phyloP scores from a whole-genome alignment of 495 filamentous ascomycete species.

The Parachaetomium inaequale region DNA sequence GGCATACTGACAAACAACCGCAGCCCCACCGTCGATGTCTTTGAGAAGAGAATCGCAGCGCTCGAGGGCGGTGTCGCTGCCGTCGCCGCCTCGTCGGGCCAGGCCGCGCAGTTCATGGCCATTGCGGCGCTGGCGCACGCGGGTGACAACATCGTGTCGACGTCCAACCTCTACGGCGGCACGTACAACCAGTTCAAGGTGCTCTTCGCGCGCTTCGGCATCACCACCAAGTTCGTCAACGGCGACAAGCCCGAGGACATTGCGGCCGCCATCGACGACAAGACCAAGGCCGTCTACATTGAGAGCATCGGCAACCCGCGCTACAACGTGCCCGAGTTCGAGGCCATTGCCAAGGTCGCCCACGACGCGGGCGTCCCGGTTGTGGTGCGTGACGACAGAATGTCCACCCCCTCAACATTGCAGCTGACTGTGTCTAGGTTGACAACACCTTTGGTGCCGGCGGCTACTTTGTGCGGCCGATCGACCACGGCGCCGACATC shows the following conservation, averaged over 20 bases:
- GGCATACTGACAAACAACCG: background rate
- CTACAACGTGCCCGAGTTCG: conserved; percentile 91
- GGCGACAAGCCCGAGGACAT: conserved; percentile 84
- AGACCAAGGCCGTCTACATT: conserved; percentile 93
- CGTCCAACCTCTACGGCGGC: conserved; percentile 90
- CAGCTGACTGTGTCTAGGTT: conserved; percentile 47
- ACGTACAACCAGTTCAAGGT: conserved; percentile 99
- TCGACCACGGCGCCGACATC: conserved; percentile 92
- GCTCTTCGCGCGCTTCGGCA: conserved; percentile 78
- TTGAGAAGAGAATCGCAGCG: conserved; percentile 94
- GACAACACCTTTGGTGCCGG: conserved; percentile 99
- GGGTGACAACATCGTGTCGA: conserved; percentile 94
- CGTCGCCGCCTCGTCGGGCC: conserved; percentile 83
- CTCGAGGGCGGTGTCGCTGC: conserved; percentile 93
- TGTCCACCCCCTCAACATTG: background rate
- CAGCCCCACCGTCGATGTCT: conserved; percentile 93
- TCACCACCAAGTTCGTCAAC: conserved; percentile 83
- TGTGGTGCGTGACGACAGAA: conserved; percentile 55
- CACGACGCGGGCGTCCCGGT: conserved; percentile 81
- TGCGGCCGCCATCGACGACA: conserved; percentile 82
- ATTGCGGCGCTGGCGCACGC: conserved; percentile 76
- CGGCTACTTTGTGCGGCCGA: conserved; percentile 84
- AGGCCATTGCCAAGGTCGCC: conserved; percentile 74
- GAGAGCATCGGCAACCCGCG: conserved; percentile 95
- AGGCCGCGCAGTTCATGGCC: conserved; percentile 92